phyloP scores from a whole-genome alignment of 2,329 filamentous ascomycete species.

The Aspergillus candidus region DNA sequence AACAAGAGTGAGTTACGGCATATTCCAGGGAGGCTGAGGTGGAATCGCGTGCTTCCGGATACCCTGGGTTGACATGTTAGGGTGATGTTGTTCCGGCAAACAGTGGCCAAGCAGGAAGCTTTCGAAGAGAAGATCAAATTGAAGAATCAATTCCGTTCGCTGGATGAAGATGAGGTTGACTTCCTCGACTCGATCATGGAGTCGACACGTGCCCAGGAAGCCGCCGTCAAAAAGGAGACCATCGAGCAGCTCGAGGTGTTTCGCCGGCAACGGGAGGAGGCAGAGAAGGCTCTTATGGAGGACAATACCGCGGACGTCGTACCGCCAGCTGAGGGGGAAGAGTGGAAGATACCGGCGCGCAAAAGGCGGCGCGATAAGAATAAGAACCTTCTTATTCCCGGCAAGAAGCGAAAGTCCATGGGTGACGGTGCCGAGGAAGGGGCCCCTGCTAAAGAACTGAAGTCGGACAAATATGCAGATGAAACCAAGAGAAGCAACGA shows the following conservation, averaged over 20 bases:
- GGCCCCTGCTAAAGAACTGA: slow-evolving; percentile 6
- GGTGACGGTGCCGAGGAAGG: slow-evolving; percentile 12
- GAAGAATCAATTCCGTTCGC: slow-evolving; percentile 47
- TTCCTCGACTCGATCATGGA: slow-evolving; percentile 53
- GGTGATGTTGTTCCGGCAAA: slow-evolving; percentile 20
- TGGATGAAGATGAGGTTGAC: slow-evolving; percentile 48
- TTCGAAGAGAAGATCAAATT: slow-evolving; percentile 47
- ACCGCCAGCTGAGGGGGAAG: slow-evolving; percentile 33
- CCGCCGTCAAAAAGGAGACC: slow-evolving; percentile 53
- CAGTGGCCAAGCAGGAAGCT: slow-evolving; percentile 47
- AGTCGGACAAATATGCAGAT: slow-evolving; percentile 5
- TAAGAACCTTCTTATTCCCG: slow-evolving; percentile 32
- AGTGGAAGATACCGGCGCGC: slow-evolving; percentile 46
- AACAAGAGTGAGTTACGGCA: slow-evolving; percentile 44
- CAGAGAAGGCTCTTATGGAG: slow-evolving; percentile 46
- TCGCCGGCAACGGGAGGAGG: slow-evolving; percentile 53
- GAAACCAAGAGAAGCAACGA: not conserved
- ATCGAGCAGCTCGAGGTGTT: slow-evolving; percentile 54
- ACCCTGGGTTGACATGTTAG: slow-evolving; percentile 36
- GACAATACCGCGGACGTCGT: slow-evolving; percentile 29
- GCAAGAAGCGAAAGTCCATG: slow-evolving; percentile 41
- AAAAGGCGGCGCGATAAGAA: slow-evolving; percentile 50
- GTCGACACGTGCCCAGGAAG: slow-evolving; percentile 52
- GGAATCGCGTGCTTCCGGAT: slow-evolving; percentile 4
- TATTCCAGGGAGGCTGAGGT: not conserved